Evolutionary conservation across 371 early-diverging fungal genomes (phyloP), one percentile per base, ranked within the genome.

Genomic region (Umbelopsis sp.): DNA sequence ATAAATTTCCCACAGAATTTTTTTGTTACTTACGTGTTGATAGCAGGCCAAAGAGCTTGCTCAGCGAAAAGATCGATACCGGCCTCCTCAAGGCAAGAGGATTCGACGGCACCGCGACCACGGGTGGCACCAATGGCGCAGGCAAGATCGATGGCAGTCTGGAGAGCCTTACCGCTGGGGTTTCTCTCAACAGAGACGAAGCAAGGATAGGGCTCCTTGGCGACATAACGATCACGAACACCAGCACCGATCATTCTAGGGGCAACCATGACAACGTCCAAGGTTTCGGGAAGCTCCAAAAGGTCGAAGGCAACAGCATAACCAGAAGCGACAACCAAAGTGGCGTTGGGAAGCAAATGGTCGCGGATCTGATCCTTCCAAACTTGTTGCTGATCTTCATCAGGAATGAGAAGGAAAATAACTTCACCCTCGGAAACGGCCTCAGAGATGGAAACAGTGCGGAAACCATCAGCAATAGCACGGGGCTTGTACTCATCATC

Each of bases 211-310:
- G 74, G 74, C 20, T 74, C 67, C 53, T 74, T 71, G 63, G 74
- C 74, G 65, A 74, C 71, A 48, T 46, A 74, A 41, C 74, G 68
- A 44, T 74, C 74, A 53, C 74, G 74, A 9, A 74, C 74, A 71
- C 74, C 74, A 37, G 74, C 68, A 35, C 74, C 74, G 48, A 74
- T 74, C 74, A 74, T 74, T 20, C 74, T 71, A n/a, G 74, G 74
- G 11, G 74, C 74, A 66, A 67, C 74, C 74, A 74, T 74, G 20
- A 74, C 74, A 29, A 74, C 74, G 48, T 65, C 70, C 71, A 71
- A 71, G 2, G 63, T 22, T 14, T 51, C 68, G 5, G 74, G 71
- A 22, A 74, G 51, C 1, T 74, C 74, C 63, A 74, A 66, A 37
- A 74, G 71, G 44, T 74, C 64, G 41, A 74, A 74, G 8, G 71